Evolutionary conservation across 2,329 filamentous ascomycete species (phyloP), one percentile per base, ranked within the genome.

Genomic region (Ceratocystis lukuohia): DNA sequence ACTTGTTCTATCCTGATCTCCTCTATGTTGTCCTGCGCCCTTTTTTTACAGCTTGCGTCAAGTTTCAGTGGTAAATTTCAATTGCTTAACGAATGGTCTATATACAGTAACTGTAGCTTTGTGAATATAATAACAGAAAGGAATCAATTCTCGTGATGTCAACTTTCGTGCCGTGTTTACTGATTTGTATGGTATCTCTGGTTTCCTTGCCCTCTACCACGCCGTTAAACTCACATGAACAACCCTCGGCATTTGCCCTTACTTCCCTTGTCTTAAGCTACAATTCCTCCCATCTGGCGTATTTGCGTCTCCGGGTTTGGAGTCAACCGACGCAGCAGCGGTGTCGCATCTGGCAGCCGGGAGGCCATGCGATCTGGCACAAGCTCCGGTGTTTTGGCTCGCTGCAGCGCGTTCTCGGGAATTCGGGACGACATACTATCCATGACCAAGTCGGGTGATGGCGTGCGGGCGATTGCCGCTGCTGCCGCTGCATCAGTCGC

Each of bases 321-420:
- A 6, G 80, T 82, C 69, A 81, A 70, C 30, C 80, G 75, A 59
- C 72, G 69, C 65, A 74, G 72, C 70, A 72, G 75, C 50, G 81
- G 73, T 20, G 74, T 74, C 8, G 80, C 78, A 66, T 81, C 80
- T 10, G 53, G 77, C 50, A 84, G 80, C 65, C 82, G 80, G 66
- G 82, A 80, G 5, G 80, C 81, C 83, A 85, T 85, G 65, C 82
- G 78, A 71, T 86, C 84, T 12, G 82, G 83, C n/a, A 85, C 73
- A 61, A 86, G 75, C 61, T 86, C 84, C 0, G 82, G 82, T 2
- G 82, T 84, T 30, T 80, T 77, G 25, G 81, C 82, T 48, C 82
- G 77, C 41, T 83, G 62, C 71, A 3, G 80, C 80, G 69, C 82
- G 82, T 70, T 53, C 12, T 59, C 59, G 12, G 66, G 66, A 28